These are phyloP conservation scores for Vitis hybrid DNA, from an alignment of 177 flowering plant species.

Conservation along the genomic window DNA sequence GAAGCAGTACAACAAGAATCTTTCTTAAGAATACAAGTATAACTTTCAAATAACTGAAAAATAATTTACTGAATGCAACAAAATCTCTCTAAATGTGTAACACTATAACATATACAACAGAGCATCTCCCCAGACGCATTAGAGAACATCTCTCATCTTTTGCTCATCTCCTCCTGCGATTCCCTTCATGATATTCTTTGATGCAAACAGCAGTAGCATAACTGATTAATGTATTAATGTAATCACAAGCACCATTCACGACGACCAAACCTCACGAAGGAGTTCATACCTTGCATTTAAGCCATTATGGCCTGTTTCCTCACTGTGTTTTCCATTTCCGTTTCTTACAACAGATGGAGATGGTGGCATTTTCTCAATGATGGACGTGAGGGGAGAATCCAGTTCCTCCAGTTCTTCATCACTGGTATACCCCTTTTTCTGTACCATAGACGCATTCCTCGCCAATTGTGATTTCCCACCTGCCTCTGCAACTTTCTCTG, in stretches of 20 bases:
- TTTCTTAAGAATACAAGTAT: too few relatives aligned
- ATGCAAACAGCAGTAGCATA: too few relatives aligned
- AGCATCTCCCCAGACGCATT: too few relatives aligned
- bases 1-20: too few relatives aligned
- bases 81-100: too few relatives aligned
- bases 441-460: constrained; percentile 63
- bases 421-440: constrained; percentile 87
- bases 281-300: constrained; percentile 65
- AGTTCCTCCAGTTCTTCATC: constrained; percentile 93
- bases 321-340: constrained; percentile 32
- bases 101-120: too few relatives aligned
- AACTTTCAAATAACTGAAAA: too few relatives aligned
- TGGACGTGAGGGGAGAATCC: constrained; percentile 58
- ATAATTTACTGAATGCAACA: too few relatives aligned
- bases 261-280: constrained; percentile 77
- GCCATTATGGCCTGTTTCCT: constrained; percentile 20
- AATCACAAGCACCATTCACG: constrained; percentile 14
- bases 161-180: too few relatives aligned
- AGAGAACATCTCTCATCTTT: too few relatives aligned
- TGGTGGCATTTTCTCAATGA: constrained; percentile 47
- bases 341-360: constrained; percentile 33
- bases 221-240: too few relatives aligned
- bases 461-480: constrained; percentile 45
- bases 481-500: constrained; percentile 70
- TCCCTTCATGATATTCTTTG: too few relatives aligned